Conservation (phyloP, 73 alveolate species). For the Urostyla sp. region DNA sequence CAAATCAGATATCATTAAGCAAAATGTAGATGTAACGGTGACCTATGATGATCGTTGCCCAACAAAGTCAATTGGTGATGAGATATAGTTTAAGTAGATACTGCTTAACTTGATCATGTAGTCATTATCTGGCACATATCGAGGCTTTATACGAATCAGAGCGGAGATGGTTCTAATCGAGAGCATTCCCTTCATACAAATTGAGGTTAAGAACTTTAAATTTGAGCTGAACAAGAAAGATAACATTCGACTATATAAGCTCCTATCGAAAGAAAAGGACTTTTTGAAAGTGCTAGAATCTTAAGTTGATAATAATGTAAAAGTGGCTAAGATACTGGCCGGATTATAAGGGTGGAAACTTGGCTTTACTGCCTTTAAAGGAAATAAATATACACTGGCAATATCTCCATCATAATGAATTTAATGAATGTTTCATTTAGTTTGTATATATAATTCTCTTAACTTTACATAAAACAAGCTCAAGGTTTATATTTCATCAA, state of each 20-base stretch:
- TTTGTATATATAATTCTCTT: no score
- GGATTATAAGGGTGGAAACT: not conserved
- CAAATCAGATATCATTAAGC: not conserved
- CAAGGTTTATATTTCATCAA: no score
- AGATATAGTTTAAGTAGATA: not conserved
- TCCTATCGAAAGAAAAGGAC: not conserved
- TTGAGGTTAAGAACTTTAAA: slow-evolving; percentile 31
- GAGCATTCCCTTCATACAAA: not conserved
- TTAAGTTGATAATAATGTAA: slow-evolving; percentile 26
- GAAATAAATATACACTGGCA: not conserved
- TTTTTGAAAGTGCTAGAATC: slow-evolving; percentile 8
- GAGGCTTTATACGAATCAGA: not conserved
- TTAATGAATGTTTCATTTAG: no score
- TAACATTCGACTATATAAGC: not conserved
- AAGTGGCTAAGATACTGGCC: slow-evolving; percentile 18
- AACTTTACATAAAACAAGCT: no score
- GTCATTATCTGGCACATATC: slow-evolving; percentile 22
- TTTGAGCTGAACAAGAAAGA: slow-evolving; percentile 17
- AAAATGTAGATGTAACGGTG: slow-evolving; percentile 1
- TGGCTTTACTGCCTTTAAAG: not conserved
- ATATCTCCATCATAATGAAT: no score
- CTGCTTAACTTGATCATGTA: slow-evolving; percentile 10
- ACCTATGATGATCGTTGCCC: slow-evolving; percentile 9
- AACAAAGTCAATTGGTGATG: not conserved
- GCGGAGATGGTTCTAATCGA: not conserved